Evolutionary conservation across 73 alveolate genomes (phyloP).

Genomic region (Paramecium bursaria): DNA sequence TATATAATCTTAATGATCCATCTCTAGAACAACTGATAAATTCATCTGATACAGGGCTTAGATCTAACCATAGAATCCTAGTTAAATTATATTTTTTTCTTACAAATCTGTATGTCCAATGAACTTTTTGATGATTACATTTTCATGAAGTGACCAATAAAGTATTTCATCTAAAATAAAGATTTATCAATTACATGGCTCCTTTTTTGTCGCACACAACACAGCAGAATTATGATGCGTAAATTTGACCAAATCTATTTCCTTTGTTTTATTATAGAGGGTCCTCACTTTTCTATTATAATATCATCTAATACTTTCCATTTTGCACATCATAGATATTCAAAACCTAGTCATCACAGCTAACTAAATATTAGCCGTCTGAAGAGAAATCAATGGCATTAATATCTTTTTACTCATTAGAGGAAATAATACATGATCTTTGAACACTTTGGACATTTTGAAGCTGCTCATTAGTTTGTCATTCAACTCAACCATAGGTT

Average conservation of each 20-base stretch:
- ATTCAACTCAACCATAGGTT: too few species aligned
- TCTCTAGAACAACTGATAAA: conserved; percentile 86
- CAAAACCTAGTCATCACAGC: too few species aligned
- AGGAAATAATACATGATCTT: too few species aligned
- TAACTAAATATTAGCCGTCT: too few species aligned
- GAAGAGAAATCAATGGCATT: too few species aligned
- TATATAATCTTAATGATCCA: conserved; percentile 87
- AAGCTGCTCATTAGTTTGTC: too few species aligned
- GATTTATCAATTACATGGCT: background rate
- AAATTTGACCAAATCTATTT: conserved; percentile 48
- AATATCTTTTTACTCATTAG: too few species aligned
- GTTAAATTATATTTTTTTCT: too few species aligned
- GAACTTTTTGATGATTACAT: conserved; percentile 82
- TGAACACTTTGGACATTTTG: too few species aligned
- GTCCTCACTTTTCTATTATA: too few species aligned
- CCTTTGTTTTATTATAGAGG: conserved; percentile 4
- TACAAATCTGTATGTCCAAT: conserved; percentile 84
- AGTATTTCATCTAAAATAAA: conserved; percentile 76
- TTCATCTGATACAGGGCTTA: conserved; percentile 82
- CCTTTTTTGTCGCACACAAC: conserved; percentile 73
- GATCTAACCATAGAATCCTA: conserved; percentile 79
- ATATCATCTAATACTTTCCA: too few species aligned
- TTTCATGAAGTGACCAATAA: conserved; percentile 95
- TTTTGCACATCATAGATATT: too few species aligned
- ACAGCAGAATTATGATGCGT: conserved; percentile 75